Base-by-base conservation (phyloP, 306 rosid species). In the Glycine latifolia region DNA sequence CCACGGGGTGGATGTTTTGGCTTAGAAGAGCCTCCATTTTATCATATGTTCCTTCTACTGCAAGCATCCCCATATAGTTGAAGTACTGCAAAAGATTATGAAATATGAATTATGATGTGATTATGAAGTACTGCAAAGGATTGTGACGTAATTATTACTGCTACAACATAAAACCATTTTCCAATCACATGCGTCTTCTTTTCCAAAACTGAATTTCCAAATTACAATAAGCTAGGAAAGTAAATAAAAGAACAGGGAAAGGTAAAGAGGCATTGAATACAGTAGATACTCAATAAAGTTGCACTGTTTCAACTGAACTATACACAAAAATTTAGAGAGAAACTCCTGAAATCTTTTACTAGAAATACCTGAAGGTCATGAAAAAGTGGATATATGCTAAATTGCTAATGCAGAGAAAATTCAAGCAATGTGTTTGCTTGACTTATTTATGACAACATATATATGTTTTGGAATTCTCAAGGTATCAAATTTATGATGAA, bases 61-160 rank as follows among this genome's bases (percentile, higher is more conserved):
- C 99, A 0, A 95, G 98, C 99, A 95, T 95, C n/a, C 98, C 99
- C 99, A 95, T 95, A 80, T 95, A 95, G 72, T 95, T 95, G 85
- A 93, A 95, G 82, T 95, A 91, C 99, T 95, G 93, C 54, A 15
- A 86, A 77, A 20, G 43, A 70, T 47, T 70, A 61, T 46, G 8
- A 77, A 4, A 31, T 33, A 52, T 39, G 44, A 39, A 39, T 39
- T 39, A 0, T 39, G 44, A 39, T 39, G 31, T 26, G 31, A 26
- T 26, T 26, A 26, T 39, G 81, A 91, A 93, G 80, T 95, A 89
- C 99, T 91, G 91, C 52, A 13, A 84, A 77, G 33, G 39, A 61
- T 41, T 60, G 67, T 41, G 7, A 78, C 67, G 65, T 11, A 46
- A 47, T 58, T 14, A 61, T 47, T 15, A 31, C 14, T 15, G 3